Base-by-base conservation (phyloP, 768 basidiomycete species). In the Rhodotorula sphaerocarpa region DNA sequence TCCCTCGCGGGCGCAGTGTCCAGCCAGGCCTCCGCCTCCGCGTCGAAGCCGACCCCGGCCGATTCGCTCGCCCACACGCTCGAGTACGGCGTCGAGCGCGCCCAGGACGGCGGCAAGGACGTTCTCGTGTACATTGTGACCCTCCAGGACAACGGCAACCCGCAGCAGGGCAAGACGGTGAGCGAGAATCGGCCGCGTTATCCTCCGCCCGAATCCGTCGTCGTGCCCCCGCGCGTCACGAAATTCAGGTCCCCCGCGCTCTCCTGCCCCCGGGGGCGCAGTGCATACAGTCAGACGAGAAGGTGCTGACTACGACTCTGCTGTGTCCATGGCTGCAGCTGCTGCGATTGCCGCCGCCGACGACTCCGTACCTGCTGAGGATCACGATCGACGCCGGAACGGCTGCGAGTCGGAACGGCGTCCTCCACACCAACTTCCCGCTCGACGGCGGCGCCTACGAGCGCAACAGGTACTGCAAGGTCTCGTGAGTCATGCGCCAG, bases 371-470 rank as follows among this genome's bases (percentile, higher is more conserved):
- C 74, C 82, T 97, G 52, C 78, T 99, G 31, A 85, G 95, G 56
- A 86, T 99, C 41, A 86, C 87, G 25, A 80, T 97, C 53, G 87
- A 92, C 50, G 88, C 93, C 1, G 95, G 95, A 11, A 91, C 91
- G 4, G 85, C 89, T 3, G 89, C 90, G 15, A 83, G 88, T 12
- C 85, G 83, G 71, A 88, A 92, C 71, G 95, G 91, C 55, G 81
- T 90, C 2, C 87, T 99, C 75, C 90, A 86, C 78, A 93, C 91
- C 61, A 96, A 97, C 75, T 96, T 97, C 72, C 95, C 95, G 3
- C 80, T 99, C 10, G 88, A 97, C 70, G 93, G 92, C 7, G 90
- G 90, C 39, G 76, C 75, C 25, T 97, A 96, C 74, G 82, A 82
- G 46, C 82, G 95, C 33, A 83, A 85, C 64, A 80, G 76, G 52